Evolutionary conservation across 2,329 filamentous ascomycete species (phyloP).

Genomic region (Chaetomium olivaceum): DNA sequence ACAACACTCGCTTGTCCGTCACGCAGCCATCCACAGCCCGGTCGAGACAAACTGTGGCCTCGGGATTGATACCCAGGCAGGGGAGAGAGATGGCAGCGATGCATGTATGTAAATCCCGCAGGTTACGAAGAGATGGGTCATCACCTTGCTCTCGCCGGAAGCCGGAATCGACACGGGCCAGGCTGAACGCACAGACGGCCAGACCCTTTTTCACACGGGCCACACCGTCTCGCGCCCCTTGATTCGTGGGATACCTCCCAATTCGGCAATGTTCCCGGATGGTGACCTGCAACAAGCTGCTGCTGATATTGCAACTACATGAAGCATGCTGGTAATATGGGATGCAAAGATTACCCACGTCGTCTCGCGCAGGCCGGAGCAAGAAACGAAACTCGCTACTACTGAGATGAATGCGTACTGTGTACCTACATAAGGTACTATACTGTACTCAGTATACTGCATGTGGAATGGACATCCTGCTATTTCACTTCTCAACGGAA

Average conservation of each 20-base stretch:
- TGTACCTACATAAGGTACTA: no score
- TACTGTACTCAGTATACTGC: no score
- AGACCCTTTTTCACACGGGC: not conserved
- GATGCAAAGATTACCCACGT: not conserved
- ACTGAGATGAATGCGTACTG: no score
- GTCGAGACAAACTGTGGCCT: constrained; percentile 13
- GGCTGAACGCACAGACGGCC: not conserved
- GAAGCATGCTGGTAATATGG: not conserved
- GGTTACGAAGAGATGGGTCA: not conserved
- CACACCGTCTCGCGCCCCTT: not conserved
- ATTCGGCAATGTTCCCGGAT: constrained; percentile 20
- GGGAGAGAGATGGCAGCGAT: not conserved
- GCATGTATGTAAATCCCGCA: constrained; percentile 9
- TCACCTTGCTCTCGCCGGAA: not conserved
- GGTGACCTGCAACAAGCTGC: constrained; percentile 10
- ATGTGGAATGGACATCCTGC: not conserved
- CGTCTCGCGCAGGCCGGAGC: not conserved
- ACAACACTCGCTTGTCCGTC: constrained; percentile 26
- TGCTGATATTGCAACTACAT: constrained; percentile 6
- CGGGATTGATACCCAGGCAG: constrained; percentile 2
- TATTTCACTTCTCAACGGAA: not conserved
- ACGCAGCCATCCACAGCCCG: constrained; percentile 19
- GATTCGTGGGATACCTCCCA: constrained; percentile 14
- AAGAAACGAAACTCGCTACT: not conserved
- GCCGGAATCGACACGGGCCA: constrained; percentile 5